phyloP scores from a whole-genome alignment of 768 basidiomycete genomes.

The Lactifluus hygrophoroides region DNA sequence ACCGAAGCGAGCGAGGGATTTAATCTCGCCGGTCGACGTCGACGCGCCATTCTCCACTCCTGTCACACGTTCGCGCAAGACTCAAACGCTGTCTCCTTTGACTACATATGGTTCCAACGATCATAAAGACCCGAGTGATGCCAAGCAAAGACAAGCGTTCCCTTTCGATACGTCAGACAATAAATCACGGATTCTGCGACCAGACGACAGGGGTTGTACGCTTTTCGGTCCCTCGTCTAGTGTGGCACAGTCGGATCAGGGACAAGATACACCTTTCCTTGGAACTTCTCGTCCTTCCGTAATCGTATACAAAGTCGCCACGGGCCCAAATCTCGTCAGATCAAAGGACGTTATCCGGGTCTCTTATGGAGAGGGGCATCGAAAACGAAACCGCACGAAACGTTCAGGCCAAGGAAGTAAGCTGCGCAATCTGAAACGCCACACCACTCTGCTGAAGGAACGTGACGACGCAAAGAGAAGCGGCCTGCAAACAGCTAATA shows the following conservation, averaged over 20 bases:
- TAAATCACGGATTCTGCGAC: neutral
- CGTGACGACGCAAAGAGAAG: neutral
- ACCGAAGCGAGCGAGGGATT: neutral
- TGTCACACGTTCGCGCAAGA: no score
- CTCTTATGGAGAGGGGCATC: constrained; percentile 10
- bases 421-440: neutral
- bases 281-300: constrained; percentile 5
- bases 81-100: neutral
- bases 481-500: neutral
- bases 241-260: neutral
- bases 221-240: neutral
- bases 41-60: neutral
- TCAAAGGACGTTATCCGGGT: constrained; percentile 13
- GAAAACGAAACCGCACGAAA: neutral
- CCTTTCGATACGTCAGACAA: neutral
- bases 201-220: neutral
- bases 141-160: neutral
- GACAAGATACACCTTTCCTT: neutral
- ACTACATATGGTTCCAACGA: neutral
- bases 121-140: neutral
- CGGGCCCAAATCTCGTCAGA: neutral
- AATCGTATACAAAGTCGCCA: constrained; percentile 12
- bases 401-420: neutral
- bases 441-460: neutral
- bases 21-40: neutral